Evolutionary conservation across 805 yeast species (phyloP).

Genomic region (Hanseniaspora guilliermondii): DNA sequence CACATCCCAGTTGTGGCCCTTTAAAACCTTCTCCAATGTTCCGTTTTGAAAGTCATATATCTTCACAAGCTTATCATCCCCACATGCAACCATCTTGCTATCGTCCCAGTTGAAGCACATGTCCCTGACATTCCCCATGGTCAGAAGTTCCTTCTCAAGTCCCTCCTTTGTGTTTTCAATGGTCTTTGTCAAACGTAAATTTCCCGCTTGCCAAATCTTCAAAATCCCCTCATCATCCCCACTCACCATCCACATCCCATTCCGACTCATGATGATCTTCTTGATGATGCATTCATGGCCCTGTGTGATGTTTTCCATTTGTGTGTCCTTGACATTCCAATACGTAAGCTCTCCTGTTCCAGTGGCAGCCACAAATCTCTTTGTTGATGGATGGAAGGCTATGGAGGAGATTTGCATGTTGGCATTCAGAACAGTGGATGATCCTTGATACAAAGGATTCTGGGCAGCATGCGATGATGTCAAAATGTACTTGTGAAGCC

Average conservation of each 20-base stretch:
- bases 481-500: slow-evolving; percentile 1
- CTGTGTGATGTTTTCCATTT: slow-evolving; percentile 94
- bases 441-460: too few relatives aligned
- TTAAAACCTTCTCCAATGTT: slow-evolving; percentile 60
- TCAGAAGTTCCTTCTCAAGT: slow-evolving; percentile 36
- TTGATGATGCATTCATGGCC: slow-evolving; percentile 90
- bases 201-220: slow-evolving; percentile 92
- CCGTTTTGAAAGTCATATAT: slow-evolving; percentile 92
- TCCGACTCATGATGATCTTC: slow-evolving; percentile 67
- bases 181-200: slow-evolving; percentile 88
- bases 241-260: slow-evolving; percentile 86
- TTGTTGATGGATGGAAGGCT: neutral
- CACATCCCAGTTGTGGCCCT: slow-evolving; percentile 98
- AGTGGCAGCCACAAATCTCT: slow-evolving; percentile 62
- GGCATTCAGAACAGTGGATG: neutral
- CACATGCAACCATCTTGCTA: slow-evolving; percentile 80
- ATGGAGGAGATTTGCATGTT: slow-evolving; percentile 3
- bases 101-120: slow-evolving; percentile 84
- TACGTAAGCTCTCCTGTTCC: slow-evolving; percentile 91
- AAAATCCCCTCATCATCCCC: slow-evolving; percentile 87
- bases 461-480: neutral
- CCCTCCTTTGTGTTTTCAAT: slow-evolving; percentile 25
- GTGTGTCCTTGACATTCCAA: slow-evolving; percentile 93
- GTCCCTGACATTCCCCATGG: slow-evolving; percentile 68
- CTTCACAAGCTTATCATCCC: slow-evolving; percentile 82